Conservation (phyloP, 2,329 filamentous ascomycete species). For the Trematosphaeria pertusa region DNA sequence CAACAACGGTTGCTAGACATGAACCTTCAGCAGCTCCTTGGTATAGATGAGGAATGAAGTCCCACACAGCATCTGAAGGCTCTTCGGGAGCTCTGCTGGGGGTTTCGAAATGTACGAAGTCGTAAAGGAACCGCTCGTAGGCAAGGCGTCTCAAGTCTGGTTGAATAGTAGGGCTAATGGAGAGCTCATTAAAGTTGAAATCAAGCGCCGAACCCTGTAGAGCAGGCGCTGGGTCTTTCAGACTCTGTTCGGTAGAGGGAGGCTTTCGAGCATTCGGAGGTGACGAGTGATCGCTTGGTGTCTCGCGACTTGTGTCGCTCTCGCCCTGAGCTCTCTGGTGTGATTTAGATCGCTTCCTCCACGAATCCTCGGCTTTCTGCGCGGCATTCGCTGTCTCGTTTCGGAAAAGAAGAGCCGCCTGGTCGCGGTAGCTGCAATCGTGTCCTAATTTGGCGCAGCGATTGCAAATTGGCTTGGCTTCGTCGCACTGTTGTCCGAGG, state of each 20-base stretch:
- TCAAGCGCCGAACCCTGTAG: not conserved
- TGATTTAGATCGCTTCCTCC: constrained; percentile 42
- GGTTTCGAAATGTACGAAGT: constrained; percentile 34
- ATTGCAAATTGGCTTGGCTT: constrained; percentile 37
- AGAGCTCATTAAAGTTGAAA: constrained; percentile 18
- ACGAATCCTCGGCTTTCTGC: constrained; percentile 42
- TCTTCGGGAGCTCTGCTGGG: constrained; percentile 21
- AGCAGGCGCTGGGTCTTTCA: not conserved
- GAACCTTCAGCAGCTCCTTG: constrained; percentile 27
- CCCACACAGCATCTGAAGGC: constrained; percentile 32
- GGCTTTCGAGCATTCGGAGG: constrained; percentile 2
- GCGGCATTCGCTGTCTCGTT: constrained; percentile 44
- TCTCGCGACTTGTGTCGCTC: constrained; percentile 14
- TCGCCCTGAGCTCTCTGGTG: constrained; percentile 25
- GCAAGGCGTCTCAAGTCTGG: constrained; percentile 32
- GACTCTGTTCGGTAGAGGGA: not conserved
- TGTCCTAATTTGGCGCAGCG: constrained; percentile 36
- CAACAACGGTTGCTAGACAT: constrained; percentile 27
- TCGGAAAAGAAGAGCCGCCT: constrained; percentile 40
- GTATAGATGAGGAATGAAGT: constrained; percentile 37
- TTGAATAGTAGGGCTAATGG: constrained; percentile 16
- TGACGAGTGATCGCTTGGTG: constrained; percentile 18
- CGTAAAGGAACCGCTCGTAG: constrained; percentile 42
- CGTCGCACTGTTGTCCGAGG: constrained; percentile 34
- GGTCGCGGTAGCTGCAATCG: constrained; percentile 43